Conservation (phyloP, 2,329 filamentous ascomycete genomes). For the Aspergillus vadensis region DNA sequence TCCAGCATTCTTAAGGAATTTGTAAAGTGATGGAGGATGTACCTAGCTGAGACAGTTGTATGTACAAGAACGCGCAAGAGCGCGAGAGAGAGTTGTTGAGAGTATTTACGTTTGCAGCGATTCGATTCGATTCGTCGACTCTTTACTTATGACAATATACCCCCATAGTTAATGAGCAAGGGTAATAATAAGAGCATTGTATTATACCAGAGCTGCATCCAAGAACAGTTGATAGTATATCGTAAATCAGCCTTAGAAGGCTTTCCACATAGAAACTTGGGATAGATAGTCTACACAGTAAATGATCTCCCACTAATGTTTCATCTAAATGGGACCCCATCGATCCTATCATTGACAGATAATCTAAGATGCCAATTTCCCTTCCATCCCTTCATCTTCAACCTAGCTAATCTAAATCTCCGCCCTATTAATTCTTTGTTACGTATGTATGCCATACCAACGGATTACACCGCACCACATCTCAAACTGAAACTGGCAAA, state of each 20-base stretch:
- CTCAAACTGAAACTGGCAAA: neutral
- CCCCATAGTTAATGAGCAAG: neutral
- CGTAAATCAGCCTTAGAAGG: no score
- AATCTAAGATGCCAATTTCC: neutral
- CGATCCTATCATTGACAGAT: neutral
- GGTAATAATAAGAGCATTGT: neutral
- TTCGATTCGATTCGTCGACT: neutral
- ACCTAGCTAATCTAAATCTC: no score
- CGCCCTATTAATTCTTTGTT: no score
- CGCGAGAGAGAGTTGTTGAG: no score
- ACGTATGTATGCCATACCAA: neutral
- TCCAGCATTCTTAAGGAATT: no score
- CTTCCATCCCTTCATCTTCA: neutral
- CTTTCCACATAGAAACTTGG: no score
- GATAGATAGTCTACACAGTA: no score
- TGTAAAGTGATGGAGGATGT: neutral
- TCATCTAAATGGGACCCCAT: neutral
- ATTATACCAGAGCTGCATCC: neutral
- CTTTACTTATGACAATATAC: neutral
- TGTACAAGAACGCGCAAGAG: neutral
- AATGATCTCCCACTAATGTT: slow-evolving; percentile 7
- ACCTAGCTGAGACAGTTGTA: neutral
- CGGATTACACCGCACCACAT: neutral
- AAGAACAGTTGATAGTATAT: no score
- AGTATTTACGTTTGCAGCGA: neutral